These are phyloP conservation scores for Corymbia citriodora DNA, from an alignment of 441 rosid genomes.

Conservation along the genomic window DNA sequence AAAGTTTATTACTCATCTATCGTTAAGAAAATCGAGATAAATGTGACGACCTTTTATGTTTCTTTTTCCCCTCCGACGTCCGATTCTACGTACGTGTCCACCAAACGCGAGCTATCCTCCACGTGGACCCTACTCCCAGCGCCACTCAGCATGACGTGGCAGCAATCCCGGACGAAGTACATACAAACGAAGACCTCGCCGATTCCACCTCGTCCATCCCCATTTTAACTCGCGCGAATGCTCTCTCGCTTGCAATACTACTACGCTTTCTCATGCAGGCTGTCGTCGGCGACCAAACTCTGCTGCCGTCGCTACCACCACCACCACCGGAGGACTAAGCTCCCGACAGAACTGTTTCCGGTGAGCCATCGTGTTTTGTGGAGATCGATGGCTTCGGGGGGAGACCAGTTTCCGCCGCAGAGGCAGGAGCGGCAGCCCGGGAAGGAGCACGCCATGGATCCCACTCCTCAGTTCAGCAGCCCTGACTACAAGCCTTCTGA, in stretches of 20 bases:
- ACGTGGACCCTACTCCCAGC: neutral
- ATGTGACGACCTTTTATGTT: neutral
- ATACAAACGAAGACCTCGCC: neutral
- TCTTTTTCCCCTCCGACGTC: neutral
- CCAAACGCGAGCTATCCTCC: constrained; percentile 3
- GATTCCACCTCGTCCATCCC: neutral
- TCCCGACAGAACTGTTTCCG: neutral
- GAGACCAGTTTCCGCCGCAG: constrained; percentile 45
- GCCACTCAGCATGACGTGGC: constrained; percentile 21
- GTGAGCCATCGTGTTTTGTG: constrained; percentile 34
- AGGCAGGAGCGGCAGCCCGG: constrained; percentile 67
- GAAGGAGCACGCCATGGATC: constrained; percentile 60
- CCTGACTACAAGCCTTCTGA: constrained; percentile 56
- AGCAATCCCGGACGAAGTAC: neutral
- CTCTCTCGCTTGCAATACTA: constrained; percentile 2
- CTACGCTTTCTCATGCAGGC: neutral
- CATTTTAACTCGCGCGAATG: neutral
- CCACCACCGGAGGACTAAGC: neutral
- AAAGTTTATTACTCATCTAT: neutral
- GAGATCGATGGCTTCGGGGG: constrained; percentile 41
- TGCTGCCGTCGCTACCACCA: constrained; percentile 14
- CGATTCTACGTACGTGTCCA: constrained; percentile 12
- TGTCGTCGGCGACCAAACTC: neutral
- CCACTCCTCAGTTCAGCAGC: constrained; percentile 47
- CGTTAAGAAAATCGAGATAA: neutral